Evolutionary conservation across 208 protist species (phyloP).

Genomic region (Paratrypanosoma confusum): DNA sequence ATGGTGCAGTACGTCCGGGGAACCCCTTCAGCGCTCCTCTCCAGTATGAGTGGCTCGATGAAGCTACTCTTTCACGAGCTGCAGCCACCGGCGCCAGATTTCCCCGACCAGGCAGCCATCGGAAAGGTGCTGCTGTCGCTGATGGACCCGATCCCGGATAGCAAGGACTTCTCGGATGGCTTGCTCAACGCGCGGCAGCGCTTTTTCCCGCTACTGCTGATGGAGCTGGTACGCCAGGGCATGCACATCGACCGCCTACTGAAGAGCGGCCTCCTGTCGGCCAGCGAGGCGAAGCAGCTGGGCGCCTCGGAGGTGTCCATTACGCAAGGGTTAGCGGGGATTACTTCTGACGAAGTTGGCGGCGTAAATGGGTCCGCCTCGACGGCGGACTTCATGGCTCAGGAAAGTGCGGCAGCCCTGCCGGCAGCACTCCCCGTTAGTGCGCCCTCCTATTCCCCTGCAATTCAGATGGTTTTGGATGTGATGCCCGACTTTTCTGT

Average conservation of each 20-base stretch:
- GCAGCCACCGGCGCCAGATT: slow-evolving; percentile 12
- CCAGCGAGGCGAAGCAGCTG: slow-evolving; percentile 41
- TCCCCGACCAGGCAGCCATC: slow-evolving; percentile 20
- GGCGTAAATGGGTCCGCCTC: background rate
- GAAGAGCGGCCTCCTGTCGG: slow-evolving; percentile 35
- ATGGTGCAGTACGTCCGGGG: slow-evolving; percentile 40
- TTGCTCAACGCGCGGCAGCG: slow-evolving; percentile 29
- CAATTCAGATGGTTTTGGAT: slow-evolving; percentile 45
- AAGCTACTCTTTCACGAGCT: slow-evolving; percentile 19
- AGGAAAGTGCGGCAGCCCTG: slow-evolving; percentile 1
- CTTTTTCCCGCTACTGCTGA: slow-evolving; percentile 61
- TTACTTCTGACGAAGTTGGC: slow-evolving; percentile 11
- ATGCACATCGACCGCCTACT: slow-evolving; percentile 62
- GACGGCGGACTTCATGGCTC: background rate
- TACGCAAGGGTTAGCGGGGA: slow-evolving; percentile 23
- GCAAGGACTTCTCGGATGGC: slow-evolving; percentile 62
- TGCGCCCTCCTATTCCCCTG: background rate
- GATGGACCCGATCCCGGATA: slow-evolving; percentile 37
- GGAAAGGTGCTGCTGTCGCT: slow-evolving; percentile 47
- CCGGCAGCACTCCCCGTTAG: background rate
- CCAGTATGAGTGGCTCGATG: slow-evolving; percentile 1
- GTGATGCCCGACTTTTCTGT: slow-evolving; percentile 70
- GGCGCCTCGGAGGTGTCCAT: slow-evolving; percentile 63
- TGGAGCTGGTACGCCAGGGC: slow-evolving; percentile 66
- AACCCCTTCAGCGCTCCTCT: slow-evolving; percentile 21